Conservation (phyloP, 2,329 filamentous ascomycete genomes). For the Aspergillus versicolor region DNA sequence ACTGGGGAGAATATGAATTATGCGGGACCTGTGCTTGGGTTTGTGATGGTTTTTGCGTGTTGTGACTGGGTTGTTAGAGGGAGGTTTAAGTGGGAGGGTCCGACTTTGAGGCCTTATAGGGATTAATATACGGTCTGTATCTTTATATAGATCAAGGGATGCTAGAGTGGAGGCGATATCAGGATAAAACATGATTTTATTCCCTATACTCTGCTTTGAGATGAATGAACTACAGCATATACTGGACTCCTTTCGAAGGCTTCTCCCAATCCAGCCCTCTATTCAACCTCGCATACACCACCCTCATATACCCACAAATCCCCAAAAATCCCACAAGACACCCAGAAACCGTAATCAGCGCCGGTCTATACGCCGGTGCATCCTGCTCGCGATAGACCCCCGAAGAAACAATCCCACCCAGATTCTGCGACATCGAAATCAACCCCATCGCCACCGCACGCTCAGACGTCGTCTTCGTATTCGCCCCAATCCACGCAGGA, state of each 20-base stretch:
- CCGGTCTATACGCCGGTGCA: neutral
- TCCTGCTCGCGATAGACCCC: neutral
- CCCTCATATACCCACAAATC: neutral
- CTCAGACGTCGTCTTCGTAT: neutral
- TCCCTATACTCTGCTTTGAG: too few relatives aligned
- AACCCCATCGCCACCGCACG: neutral
- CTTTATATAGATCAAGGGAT: neutral
- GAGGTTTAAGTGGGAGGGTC: constrained; percentile 25
- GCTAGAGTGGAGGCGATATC: neutral
- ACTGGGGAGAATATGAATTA: constrained; percentile 37
- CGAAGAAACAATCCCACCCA: neutral
- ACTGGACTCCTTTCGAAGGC: neutral
- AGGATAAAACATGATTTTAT: too few relatives aligned
- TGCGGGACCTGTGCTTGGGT: constrained; percentile 25
- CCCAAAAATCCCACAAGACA: neutral
- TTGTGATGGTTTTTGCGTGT: constrained; percentile 24
- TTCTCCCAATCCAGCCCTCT: neutral
- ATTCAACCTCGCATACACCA: neutral
- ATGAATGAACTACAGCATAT: neutral
- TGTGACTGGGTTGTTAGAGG: constrained; percentile 25
- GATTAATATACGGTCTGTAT: neutral
- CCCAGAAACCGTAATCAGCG: neutral
- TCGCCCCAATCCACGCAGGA: neutral
- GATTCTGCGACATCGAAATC: neutral
- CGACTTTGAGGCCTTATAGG: constrained; percentile 8